Evolutionary conservation across 2,329 filamentous ascomycete species (phyloP), one percentile per base, ranked within the genome.

Genomic region (Cordyceps tenuipes): DNA sequence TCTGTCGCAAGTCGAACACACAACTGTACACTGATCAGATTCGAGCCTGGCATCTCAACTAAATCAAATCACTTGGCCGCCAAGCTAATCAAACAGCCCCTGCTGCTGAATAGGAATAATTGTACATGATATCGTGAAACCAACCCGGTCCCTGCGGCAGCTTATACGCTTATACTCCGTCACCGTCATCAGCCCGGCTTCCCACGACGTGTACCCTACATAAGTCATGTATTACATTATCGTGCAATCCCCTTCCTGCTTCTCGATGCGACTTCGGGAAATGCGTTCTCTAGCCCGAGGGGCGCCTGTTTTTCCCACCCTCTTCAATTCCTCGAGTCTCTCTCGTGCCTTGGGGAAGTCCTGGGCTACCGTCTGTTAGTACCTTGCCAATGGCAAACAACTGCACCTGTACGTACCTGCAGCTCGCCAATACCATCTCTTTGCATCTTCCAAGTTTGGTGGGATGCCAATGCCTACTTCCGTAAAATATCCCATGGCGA

Each of bases 401-500:
- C 57, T 9, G 10, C 9, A 17, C n/a, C 12, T 41, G 56, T 62
- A 86, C 91, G 85, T 80, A 97, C 93, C 89, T 71, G 94, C 94
- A 74, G 94, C 92, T 72, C 93, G 83, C 83, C 92, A 97, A 76
- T 99, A 99, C 94, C 94, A 99, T 67, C 91, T 84, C 80, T 96
- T 97, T 23, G 93, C 94, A 75, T 97, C 94, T 68, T 99, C 94
- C 67, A 97, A 68, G 71, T 93, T 95, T 9, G 89, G 85, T 17
- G 87, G 80, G 64, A 90, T 86, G 34, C 94, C 94, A 66, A 99
- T 97, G 13, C 94, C 94, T 53, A 94, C 87, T 74, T 99, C 94
- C 0, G 90, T 95, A 70, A 96, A 97, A 75, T 97, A 97, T 0
- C 94, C 94, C 72, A 99, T 96, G 0, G 93, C 94, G 75, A 97